Base-by-base conservation (phyloP, 306 rosid genomes). In the Pterocarpus santalinus region DNA sequence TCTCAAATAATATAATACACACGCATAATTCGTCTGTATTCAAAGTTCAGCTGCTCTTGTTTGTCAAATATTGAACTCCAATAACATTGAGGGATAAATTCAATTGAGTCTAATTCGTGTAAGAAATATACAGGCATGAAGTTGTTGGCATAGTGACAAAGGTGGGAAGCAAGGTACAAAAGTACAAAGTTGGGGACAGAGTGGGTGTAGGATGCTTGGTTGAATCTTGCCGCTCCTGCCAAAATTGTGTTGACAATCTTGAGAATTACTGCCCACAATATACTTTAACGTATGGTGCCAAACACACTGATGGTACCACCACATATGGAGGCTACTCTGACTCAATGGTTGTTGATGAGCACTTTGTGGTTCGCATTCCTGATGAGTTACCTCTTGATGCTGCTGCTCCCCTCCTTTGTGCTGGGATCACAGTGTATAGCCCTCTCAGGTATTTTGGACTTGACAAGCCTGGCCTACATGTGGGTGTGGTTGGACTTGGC, bases 351-450 rank as follows among this genome's bases (percentile, higher is more conserved):
- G 86, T 70, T 0, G 87, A 90, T 0, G 85, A 90, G 13, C 87
- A 75, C 28, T 90, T 81, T 47, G 64, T 84, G 13, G 7, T 90
- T 15, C 78, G 65, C 5, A 81, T 90, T 39, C 88, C 94, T 0
- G 85, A 87, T 9, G 22, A 3, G 5, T 38, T 89, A 7, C 86
- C 89, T 6, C 91, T 89, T 52, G 90, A 89, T 35, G 79, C 87
- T 53, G 82, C 82, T 43, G 94, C 90, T 32, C 94, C 94, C 7
- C 83, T 90, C 2, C 86, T 90, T 2, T 90, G 94, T 77, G 92
- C 94, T 0, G 91, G 94, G 4, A 89, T 90, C 68, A 87, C 94
- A 4, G 89, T 86, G 5, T 89, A 88, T 57, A 90, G 94, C 55
- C 92, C 91, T 17, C 7, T 87, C 69, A 77, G 69, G 63, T 68